A percentile compares a stretch with the other conserved stretches of the same genome.
Evolutionary conservation across 352 stramenopile species (phyloP).

Genomic region (Pythium dissotocum): DNA sequence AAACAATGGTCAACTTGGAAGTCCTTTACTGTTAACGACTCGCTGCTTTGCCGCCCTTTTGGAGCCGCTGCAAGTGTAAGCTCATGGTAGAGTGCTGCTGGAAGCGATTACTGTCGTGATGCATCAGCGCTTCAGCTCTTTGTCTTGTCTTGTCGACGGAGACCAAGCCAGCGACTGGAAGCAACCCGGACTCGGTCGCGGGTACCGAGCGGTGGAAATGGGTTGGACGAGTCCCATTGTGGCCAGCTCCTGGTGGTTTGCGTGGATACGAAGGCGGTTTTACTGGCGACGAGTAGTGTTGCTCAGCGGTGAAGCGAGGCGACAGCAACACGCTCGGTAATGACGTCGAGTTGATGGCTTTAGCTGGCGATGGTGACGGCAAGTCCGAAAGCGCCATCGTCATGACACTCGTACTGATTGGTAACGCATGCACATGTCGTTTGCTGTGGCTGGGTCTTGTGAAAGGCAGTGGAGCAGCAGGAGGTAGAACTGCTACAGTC

Average conservation of each 20-base stretch:
- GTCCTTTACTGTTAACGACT: constrained; percentile 11
- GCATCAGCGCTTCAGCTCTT: constrained; percentile 14
- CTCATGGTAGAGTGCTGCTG: constrained; percentile 15
- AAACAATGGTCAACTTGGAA: background rate
- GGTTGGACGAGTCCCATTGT: background rate
- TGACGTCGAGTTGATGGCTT: background rate
- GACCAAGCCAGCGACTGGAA: background rate
- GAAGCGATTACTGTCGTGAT: background rate
- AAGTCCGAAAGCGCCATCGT: constrained; percentile 7
- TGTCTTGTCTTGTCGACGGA: constrained; percentile 23
- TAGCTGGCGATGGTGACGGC: background rate
- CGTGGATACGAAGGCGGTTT: background rate
- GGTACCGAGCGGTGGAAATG: constrained; percentile 9
- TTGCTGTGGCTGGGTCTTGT: background rate
- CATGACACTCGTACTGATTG: background rate
- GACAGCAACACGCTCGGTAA: background rate
- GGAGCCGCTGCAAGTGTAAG: constrained; percentile 21
- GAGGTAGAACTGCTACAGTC: background rate
- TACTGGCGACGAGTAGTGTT: background rate
- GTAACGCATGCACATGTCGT: background rate
- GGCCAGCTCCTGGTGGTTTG: background rate
- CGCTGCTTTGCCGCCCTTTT: constrained; percentile 23
- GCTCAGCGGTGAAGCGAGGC: background rate
- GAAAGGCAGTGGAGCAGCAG: background rate
- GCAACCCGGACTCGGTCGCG: background rate